phyloP scores from a whole-genome alignment of 2,329 filamentous ascomycete species.

The Dactylonectria estremocensis region DNA sequence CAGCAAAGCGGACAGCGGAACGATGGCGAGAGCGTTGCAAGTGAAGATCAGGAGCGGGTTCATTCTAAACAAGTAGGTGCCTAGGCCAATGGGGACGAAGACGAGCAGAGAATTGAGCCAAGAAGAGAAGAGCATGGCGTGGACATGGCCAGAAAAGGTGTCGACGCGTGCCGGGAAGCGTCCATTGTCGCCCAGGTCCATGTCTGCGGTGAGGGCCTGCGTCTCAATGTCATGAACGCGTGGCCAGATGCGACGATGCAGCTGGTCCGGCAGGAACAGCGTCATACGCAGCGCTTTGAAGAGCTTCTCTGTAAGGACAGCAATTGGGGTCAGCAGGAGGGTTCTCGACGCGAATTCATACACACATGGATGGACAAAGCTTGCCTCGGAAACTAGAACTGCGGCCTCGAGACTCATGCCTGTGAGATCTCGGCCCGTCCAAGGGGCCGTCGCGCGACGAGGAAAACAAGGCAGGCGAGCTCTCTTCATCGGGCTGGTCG shows the following conservation, averaged over 20 bases:
- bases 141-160: slow-evolving; percentile 43
- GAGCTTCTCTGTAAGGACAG: slow-evolving; percentile 19
- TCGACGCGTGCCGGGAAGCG: slow-evolving; percentile 14
- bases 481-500: slow-evolving; percentile 29
- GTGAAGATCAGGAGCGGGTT: slow-evolving; percentile 65
- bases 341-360: neutral
- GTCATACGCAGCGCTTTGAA: slow-evolving; percentile 41
- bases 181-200: slow-evolving; percentile 22
- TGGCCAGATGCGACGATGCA: slow-evolving; percentile 42
- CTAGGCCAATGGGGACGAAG: slow-evolving; percentile 80
- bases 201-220: slow-evolving; percentile 36
- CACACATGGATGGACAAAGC: neutral
- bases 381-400: slow-evolving; percentile 26
- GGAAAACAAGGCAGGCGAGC: slow-evolving; percentile 24
- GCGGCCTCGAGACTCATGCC: slow-evolving; percentile 23
- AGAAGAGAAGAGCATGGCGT: slow-evolving; percentile 51
- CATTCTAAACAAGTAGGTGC: slow-evolving; percentile 59
- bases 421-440: slow-evolving; percentile 17
- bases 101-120: slow-evolving; percentile 77
- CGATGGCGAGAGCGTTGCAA: slow-evolving; percentile 73
- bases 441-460: slow-evolving; percentile 8
- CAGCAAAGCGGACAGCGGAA: slow-evolving; percentile 71
- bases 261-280: slow-evolving; percentile 41
- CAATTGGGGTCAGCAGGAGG: slow-evolving; percentile 7
- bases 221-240: slow-evolving; percentile 43